Conservation (phyloP, 768 basidiomycete genomes). For the Kwoniella sp. region DNA sequence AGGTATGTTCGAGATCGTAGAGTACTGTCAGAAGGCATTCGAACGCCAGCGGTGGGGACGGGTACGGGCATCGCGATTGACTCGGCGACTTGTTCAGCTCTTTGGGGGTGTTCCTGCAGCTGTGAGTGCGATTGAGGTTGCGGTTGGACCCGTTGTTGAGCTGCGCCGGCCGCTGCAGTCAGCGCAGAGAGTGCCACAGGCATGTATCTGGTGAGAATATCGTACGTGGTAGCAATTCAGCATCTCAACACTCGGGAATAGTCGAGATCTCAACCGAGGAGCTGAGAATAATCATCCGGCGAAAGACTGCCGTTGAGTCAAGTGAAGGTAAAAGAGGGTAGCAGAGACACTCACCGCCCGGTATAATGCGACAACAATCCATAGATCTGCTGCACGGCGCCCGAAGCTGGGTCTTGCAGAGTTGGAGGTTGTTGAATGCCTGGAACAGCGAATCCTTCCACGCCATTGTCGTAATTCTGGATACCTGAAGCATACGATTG, state of each 20-base stretch:
- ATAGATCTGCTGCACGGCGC: conserved; percentile 47
- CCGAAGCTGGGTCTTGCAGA: conserved; percentile 53
- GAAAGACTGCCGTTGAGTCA: too few species aligned
- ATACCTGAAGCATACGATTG: conserved; percentile 5
- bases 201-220: conserved; percentile 33
- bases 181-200: conserved; percentile 43
- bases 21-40: conserved; percentile 6
- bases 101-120: not conserved
- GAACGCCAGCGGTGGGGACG: conserved; percentile 31
- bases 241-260: too few species aligned
- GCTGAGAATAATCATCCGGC: too few species aligned
- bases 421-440: conserved; percentile 49
- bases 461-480: conserved; percentile 1
- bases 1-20: conserved; percentile 34
- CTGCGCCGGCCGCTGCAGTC: conserved; percentile 22
- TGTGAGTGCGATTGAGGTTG: conserved; percentile 5
- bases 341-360: conserved; percentile 36
- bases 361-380: conserved; percentile 45
- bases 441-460: conserved; percentile 20
- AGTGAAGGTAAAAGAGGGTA: not conserved
- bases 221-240: not conserved
- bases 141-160: conserved; percentile 2
- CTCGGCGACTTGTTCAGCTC: conserved; percentile 29
- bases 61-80: conserved; percentile 48
- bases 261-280: too few species aligned